Conservation (phyloP, 352 stramenopile species). For the Phytophthora pluvialis region DNA sequence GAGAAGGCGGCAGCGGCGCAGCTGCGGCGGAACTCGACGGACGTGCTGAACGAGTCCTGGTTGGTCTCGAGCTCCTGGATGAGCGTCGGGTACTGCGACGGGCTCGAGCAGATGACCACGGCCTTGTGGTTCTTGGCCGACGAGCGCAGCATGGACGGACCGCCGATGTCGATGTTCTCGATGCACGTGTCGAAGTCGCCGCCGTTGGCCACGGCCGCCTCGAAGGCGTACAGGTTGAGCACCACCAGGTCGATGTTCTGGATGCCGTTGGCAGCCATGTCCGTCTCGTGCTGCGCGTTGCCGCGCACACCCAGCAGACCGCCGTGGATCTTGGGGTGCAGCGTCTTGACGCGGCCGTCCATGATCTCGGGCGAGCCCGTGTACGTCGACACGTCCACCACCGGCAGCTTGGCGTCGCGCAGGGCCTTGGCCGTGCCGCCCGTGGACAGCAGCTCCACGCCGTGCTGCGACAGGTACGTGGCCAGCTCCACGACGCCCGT, state of each 20-base stretch:
- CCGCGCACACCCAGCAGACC: slow-evolving; percentile 97
- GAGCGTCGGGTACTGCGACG: slow-evolving; percentile 95
- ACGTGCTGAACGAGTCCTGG: slow-evolving; percentile 89
- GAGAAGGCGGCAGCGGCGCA: slow-evolving; percentile 84
- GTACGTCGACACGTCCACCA: slow-evolving; percentile 98
- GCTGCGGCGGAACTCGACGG: slow-evolving; percentile 86
- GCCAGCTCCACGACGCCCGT: slow-evolving; percentile 97
- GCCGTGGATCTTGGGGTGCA: slow-evolving; percentile 99
- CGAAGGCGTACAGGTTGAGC: slow-evolving; percentile 99
- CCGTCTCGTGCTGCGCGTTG: slow-evolving; percentile 95
- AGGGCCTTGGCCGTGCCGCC: slow-evolving; percentile 98
- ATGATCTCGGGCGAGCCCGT: slow-evolving; percentile 98
- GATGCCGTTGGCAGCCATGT: slow-evolving; percentile 97
- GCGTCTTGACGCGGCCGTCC: slow-evolving; percentile 99
- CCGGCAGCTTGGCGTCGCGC: slow-evolving; percentile 93
- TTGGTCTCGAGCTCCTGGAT: slow-evolving; percentile 94
- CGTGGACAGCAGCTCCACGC: slow-evolving; percentile 98
- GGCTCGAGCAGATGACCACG: slow-evolving; percentile 97
- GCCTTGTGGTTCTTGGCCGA: slow-evolving; percentile 99
- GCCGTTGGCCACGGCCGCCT: slow-evolving; percentile 94
- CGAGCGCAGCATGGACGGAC: slow-evolving; percentile 98
- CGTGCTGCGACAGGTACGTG: slow-evolving; percentile 91
- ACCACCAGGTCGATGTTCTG: slow-evolving; percentile 99
- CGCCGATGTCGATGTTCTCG: slow-evolving; percentile 99
- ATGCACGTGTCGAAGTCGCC: slow-evolving; percentile 98